Evolutionary conservation across 306 rosid genomes (phyloP), one percentile per base, ranked within the genome.

Genomic region (Lagenaria siceraria): DNA sequence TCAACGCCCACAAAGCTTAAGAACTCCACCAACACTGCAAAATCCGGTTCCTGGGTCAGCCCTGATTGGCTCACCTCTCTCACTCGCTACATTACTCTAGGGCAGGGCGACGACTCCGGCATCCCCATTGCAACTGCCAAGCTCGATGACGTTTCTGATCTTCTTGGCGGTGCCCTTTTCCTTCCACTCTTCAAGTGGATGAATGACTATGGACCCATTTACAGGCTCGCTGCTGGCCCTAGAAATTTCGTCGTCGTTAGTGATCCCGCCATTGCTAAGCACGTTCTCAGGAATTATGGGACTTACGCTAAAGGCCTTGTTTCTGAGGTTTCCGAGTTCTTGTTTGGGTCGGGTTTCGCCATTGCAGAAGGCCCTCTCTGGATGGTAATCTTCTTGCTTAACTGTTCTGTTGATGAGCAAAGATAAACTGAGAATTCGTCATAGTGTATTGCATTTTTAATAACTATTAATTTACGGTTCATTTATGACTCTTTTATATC

Each of bases 351-450:
- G 0, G 97, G 98, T 55, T 89, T 95, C 64, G 98, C 97, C 43
- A 90, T 95, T 77, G 98, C 98, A 42, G 98, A 94, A 87, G 97
- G 96, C n/a, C 82, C 91, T 6, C 93, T 94, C 42, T 94, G 98
- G 98, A 94, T 89, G 93, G 98, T 92, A 94, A 82, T 79, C 31
- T 79, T 75, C 11, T 75, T 22, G 1, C 17, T 24, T 6, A n/a
- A 68, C 10, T 22, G n/a, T 43, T 10, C n/a, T 69, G 33, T 43
- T 19, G 3, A 38, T 38, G 5, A 11, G 46, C 52, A 43, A 40
- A 11, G 11, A 70, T 15, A 1, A 70, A 70, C 24, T 14, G 21
- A 29, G 4, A 49, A 49, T 72, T 72, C 17, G 3, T 49, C 19
- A 18, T 49, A 0, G 4, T 72, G n/a, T 49, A 1, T 6, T 68